Base-by-base conservation (phyloP, 176 grass and related monocot genomes). In the Aegilops speltoides region DNA sequence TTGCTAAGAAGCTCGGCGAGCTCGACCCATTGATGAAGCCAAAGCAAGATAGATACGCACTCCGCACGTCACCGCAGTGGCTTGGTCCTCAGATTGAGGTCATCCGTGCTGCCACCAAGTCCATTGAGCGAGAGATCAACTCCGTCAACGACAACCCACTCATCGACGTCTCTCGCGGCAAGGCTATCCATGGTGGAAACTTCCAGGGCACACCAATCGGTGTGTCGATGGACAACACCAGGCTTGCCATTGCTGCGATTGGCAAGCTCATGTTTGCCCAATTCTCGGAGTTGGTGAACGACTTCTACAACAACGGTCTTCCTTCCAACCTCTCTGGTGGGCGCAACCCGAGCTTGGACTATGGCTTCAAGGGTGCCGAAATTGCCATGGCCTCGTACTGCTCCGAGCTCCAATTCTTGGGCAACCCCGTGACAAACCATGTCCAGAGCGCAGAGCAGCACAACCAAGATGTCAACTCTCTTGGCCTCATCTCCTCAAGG, bases 221-320 rank as follows among this genome's bases (percentile, higher is more conserved):
- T 23, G 93, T 98, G 73, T 98, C 95, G 36, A 98, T 98, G 95
- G 95, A 98, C 78, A 98, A 98, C 88, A 90, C 93, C 45, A 81
- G 95, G 24, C 88, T 98, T 43, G 95, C 93, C 45, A 64, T 98
- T 38, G 95, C 95, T 1, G 89, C 95, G 10, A 93, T 98, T 48
- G 95, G 95, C 36, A 98, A 98, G 91, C 95, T 98, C 83, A 92
- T 97, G 93, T 97, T 97, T 34, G 95, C 95, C 7, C 95, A 97
- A 85, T 93, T 97, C 89, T 95, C 95, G 0, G 95, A 97, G 89
- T 91, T 97, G 8, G 95, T 95, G 6, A 97, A 97, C 26, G 95
- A 97, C 57, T 75, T 93, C 33, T 97, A 95, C 95, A 97, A 95
- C 91, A 97, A 97, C 5, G 95, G 95, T 4, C 79, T 97, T 48